Evolutionary conservation across 2,329 filamentous ascomycete genomes (phyloP).

Genomic region (Nannizziopsis arthrosporioides): DNA sequence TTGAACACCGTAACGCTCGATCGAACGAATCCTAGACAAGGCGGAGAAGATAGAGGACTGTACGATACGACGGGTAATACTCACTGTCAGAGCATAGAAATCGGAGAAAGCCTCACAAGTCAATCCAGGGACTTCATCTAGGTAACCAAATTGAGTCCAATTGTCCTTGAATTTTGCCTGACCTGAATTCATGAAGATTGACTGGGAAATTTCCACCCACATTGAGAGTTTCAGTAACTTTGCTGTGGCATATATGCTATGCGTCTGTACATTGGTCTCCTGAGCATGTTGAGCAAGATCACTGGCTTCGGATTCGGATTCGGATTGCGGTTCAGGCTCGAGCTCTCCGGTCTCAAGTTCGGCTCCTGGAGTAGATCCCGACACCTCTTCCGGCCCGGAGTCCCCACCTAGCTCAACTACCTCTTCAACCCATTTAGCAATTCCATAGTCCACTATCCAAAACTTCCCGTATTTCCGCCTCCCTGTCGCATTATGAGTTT

Average conservation of each 20-base stretch:
- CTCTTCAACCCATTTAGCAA: constrained; percentile 25
- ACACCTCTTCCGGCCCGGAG: constrained; percentile 18
- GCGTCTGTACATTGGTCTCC: constrained; percentile 1
- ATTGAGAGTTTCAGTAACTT: constrained; percentile 47
- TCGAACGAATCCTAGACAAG: constrained; percentile 53
- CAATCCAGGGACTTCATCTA: constrained; percentile 51
- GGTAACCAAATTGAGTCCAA: constrained; percentile 51
- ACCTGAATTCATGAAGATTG: constrained; percentile 62
- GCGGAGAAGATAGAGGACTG: constrained; percentile 58
- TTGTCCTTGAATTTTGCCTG: constrained; percentile 49
- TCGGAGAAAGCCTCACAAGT: constrained; percentile 65
- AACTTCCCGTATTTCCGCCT: constrained; percentile 47
- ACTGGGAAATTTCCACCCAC: constrained; percentile 54
- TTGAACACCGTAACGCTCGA: constrained; percentile 22
- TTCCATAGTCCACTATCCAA: constrained; percentile 50
- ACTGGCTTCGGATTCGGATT: background rate
- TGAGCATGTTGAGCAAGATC: background rate
- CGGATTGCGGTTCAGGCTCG: background rate
- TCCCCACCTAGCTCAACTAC: constrained; percentile 20
- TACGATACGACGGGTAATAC: constrained; percentile 58
- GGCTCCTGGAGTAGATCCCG: constrained; percentile 20
- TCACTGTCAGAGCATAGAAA: constrained; percentile 56
- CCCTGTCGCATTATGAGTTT: constrained; percentile 50
- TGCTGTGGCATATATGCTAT: constrained; percentile 38
- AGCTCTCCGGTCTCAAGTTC: background rate